A percentile compares a stretch with the other conserved stretches of the same genome.
Evolutionary conservation across 805 yeast genomes (phyloP).

Genomic region (Spathaspora girioi): DNA sequence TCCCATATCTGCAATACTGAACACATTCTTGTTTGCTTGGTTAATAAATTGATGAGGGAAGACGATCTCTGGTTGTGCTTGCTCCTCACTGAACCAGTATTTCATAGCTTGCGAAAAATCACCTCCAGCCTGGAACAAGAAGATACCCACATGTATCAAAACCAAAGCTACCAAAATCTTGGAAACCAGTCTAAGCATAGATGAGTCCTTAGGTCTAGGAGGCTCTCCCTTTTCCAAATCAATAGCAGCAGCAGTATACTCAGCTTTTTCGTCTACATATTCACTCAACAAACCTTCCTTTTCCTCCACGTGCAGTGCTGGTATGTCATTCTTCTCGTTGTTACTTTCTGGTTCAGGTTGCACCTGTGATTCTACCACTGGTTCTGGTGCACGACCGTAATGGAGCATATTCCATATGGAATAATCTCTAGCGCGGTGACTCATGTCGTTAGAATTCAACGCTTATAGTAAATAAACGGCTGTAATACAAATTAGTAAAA

Average conservation of each 20-base stretch:
- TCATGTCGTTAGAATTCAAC: conserved; percentile 6
- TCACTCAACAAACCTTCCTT: not conserved
- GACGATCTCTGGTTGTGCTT: not conserved
- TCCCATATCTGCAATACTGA: conserved; percentile 2
- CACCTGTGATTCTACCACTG: not conserved
- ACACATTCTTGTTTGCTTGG: not conserved
- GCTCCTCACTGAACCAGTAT: not conserved
- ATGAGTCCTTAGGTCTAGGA: not conserved
- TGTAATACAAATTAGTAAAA: not conserved
- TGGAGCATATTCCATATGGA: conserved; percentile 17
- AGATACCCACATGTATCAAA: not conserved
- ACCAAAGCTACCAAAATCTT: not conserved
- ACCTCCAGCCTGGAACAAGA: not conserved
- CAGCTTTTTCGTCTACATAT: not conserved
- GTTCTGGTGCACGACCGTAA: conserved; percentile 7
- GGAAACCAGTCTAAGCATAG: not conserved
- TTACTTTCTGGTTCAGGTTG: not conserved
- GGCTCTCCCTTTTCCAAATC: not conserved
- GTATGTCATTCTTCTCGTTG: not conserved
- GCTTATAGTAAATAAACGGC: not conserved
- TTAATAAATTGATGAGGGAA: not conserved
- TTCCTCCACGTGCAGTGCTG: not conserved
- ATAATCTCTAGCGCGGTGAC: conserved; percentile 11
- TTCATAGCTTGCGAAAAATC: not conserved
- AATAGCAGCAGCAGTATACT: not conserved